Percentiles rank a stretch among this genome's conserved stretches.
phyloP scores from a whole-genome alignment of 257 asterid species.

The Solanum rostratum region DNA sequence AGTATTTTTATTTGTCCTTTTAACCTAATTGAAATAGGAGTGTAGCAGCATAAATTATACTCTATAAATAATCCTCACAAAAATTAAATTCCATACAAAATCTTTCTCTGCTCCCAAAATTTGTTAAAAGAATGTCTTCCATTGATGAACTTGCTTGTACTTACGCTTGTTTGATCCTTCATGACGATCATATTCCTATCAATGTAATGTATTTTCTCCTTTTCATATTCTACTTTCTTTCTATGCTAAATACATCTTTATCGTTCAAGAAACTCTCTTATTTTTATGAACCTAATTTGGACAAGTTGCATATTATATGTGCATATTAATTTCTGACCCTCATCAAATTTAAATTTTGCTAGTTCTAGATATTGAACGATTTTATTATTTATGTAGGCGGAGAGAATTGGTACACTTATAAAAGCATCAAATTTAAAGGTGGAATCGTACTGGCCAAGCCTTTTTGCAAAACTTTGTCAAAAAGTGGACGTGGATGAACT shows the following conservation, averaged over 20 bases:
- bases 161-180: constrained; percentile 8
- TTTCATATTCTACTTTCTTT: no score
- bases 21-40: not conserved
- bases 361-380: not conserved
- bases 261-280: no score
- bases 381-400: not conserved
- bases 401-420: not conserved
- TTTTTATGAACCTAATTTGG: no score
- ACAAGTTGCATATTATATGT: not conserved
- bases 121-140: not conserved
- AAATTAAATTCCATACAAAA: not conserved
- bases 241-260: no score
- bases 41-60: not conserved
- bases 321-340: not conserved
- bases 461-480: not conserved
- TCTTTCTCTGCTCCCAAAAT: not conserved
- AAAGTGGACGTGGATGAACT: not conserved
- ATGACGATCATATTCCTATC: constrained; percentile 11
- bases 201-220: not conserved
- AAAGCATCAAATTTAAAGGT: not conserved
- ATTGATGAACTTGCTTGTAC: constrained; percentile 8
- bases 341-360: not conserved
- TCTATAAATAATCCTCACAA: not conserved
- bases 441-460: not conserved
- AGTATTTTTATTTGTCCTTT: not conserved